Evolutionary conservation across 2,329 filamentous ascomycete species (phyloP).

Genomic region (Botrytis squamosa): DNA sequence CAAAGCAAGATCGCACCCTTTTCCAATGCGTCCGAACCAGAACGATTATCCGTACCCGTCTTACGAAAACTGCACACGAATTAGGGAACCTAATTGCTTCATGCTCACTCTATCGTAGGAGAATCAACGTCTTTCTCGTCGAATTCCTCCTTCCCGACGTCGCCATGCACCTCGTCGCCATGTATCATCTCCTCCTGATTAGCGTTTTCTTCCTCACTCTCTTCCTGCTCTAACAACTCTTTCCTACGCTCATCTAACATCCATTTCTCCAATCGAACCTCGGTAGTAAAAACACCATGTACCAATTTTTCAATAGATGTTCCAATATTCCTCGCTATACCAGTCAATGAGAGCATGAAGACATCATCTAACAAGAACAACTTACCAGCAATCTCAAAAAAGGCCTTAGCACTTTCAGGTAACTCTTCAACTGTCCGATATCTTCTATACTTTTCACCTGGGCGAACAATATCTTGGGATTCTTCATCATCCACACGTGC

Average conservation of each 20-base stretch:
- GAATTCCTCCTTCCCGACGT: background rate
- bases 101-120: background rate
- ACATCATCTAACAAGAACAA: background rate
- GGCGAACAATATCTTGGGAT: conserved; percentile 30
- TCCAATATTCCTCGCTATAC: conserved; percentile 33
- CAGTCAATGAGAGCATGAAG: conserved; percentile 7
- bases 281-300: conserved; percentile 34
- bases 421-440: conserved; percentile 46
- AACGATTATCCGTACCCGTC: background rate
- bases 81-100: background rate
- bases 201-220: background rate
- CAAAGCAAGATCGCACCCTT: background rate
- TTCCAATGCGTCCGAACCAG: background rate
- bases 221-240: conserved; percentile 6
- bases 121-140: background rate
- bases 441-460: conserved; percentile 41
- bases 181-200: background rate
- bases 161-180: background rate
- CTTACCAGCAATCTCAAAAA: conserved; percentile 46
- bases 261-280: conserved; percentile 36
- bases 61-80: background rate
- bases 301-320: conserved; percentile 33
- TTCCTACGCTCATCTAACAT: conserved; percentile 31
- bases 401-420: conserved; percentile 42
- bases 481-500: conserved; percentile 27